These are phyloP conservation scores for Cryoendolithus antarcticus DNA, from an alignment of 2,329 filamentous ascomycete genomes.

Conservation along the genomic window DNA sequence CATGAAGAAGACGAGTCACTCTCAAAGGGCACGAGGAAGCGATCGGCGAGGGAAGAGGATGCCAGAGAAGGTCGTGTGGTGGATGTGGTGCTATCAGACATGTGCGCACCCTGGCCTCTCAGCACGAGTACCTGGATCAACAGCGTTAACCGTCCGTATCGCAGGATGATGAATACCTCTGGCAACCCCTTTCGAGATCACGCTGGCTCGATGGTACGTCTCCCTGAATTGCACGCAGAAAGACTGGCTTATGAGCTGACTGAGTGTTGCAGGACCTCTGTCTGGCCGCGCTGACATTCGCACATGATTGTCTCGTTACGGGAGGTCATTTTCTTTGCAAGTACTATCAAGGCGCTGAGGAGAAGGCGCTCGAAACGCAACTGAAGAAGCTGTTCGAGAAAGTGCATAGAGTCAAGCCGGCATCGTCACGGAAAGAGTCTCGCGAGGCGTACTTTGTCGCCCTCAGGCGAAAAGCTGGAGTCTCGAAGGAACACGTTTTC, in stretches of 20 bases:
- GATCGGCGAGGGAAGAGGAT: conserved; percentile 23
- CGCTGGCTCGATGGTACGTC: conserved; percentile 78
- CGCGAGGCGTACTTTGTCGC: conserved; percentile 82
- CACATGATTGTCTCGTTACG: conserved; percentile 65
- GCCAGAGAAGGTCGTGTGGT: conserved; percentile 48
- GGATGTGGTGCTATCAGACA: conserved; percentile 93
- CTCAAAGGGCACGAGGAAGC: conserved; percentile 13
- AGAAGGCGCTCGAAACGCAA: conserved; percentile 63
- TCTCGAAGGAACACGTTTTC: conserved; percentile 35
- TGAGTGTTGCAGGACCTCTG: conserved; percentile 64
- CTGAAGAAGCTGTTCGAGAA: conserved; percentile 66
- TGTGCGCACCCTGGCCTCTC: conserved; percentile 85
- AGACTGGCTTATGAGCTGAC: conserved; percentile 3
- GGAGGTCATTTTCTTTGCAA: conserved; percentile 95
- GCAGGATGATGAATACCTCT: conserved; percentile 99
- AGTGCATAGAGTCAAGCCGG: conserved; percentile 80
- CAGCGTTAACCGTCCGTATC: conserved; percentile 89
- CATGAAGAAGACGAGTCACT: not conserved
- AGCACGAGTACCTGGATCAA: conserved; percentile 52
- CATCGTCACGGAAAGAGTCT: conserved; percentile 63
- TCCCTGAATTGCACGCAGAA: not conserved
- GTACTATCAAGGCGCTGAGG: conserved; percentile 86
- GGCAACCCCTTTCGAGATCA: conserved; percentile 80
- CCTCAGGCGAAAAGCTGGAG: conserved; percentile 50
- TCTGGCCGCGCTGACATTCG: conserved; percentile 69